phyloP scores from a whole-genome alignment of 768 basidiomycete species.

The Xerocomellus chrysenteron region DNA sequence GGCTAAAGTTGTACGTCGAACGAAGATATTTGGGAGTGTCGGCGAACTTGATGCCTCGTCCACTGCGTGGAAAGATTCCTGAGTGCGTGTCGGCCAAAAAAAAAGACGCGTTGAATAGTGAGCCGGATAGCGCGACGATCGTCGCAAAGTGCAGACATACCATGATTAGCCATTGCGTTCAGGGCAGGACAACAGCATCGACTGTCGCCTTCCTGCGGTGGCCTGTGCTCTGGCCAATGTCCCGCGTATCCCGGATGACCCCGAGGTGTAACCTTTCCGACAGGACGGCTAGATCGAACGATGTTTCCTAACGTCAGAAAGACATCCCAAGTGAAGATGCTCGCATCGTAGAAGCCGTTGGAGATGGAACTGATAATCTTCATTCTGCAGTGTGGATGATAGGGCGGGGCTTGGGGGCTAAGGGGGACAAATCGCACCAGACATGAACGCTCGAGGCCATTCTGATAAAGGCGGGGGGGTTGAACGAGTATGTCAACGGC shows the following conservation, averaged over 20 bases:
- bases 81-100: background rate
- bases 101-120: background rate
- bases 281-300: conserved; percentile 28
- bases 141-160: conserved; percentile 53
- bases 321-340: conserved; percentile 11
- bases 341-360: background rate
- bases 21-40: conserved; percentile 40
- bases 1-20: conserved; percentile 65
- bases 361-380: conserved; percentile 2
- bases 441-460: background rate
- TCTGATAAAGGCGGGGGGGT: conserved; percentile 5
- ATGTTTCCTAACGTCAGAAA: conserved; percentile 16
- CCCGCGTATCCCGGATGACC: conserved; percentile 57
- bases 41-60: conserved; percentile 62
- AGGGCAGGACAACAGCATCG: conserved; percentile 69
- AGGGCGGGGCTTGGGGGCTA: background rate
- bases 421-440: background rate
- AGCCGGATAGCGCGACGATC: background rate
- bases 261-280: conserved; percentile 51
- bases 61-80: conserved; percentile 56
- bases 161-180: conserved; percentile 81
- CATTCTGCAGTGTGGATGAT: conserved; percentile 5
- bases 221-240: conserved; percentile 64
- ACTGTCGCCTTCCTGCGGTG: conserved; percentile 62
- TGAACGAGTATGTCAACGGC: background rate